phyloP scores from a whole-genome alignment of 352 stramenopile species.

The Thalassiosira pacifica region DNA sequence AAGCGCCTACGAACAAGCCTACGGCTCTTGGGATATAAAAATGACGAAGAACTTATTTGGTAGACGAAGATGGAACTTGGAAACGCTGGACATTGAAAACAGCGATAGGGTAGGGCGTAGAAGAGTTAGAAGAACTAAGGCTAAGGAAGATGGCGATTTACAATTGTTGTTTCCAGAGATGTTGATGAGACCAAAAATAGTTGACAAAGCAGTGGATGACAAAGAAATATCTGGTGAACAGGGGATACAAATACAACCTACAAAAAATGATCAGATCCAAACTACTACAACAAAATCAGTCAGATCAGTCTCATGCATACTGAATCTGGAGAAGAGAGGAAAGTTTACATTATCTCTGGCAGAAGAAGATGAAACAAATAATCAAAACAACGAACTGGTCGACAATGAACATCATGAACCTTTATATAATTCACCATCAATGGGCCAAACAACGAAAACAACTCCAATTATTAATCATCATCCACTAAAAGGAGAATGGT shows the following conservation, averaged over 20 bases:
- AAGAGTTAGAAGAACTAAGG: slow-evolving; percentile 9
- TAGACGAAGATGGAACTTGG: slow-evolving; percentile 45
- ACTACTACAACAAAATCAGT: slow-evolving; percentile 31
- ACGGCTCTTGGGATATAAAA: slow-evolving; percentile 50
- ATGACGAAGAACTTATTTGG: slow-evolving; percentile 45
- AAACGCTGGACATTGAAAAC: slow-evolving; percentile 18
- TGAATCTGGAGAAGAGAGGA: slow-evolving; percentile 57
- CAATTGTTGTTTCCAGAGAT: slow-evolving; percentile 56
- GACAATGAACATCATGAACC: slow-evolving; percentile 11
- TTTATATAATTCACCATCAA: not conserved
- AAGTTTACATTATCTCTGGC: slow-evolving; percentile 41
- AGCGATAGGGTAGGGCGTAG: not conserved
- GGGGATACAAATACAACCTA: not conserved
- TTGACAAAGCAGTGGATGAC: not conserved
- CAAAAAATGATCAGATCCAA: slow-evolving; percentile 12
- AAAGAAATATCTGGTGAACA: not conserved
- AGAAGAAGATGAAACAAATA: slow-evolving; percentile 6
- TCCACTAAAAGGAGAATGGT: slow-evolving; percentile 71
- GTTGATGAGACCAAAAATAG: not conserved
- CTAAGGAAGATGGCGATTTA: slow-evolving; percentile 38
- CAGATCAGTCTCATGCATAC: slow-evolving; percentile 46
- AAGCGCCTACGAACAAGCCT: slow-evolving; percentile 59
- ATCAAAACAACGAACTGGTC: slow-evolving; percentile 1
- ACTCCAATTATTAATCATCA: slow-evolving; percentile 36
- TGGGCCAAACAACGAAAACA: no score